Conservation (phyloP, 768 basidiomycete genomes). For the Trametes sanguinea region DNA sequence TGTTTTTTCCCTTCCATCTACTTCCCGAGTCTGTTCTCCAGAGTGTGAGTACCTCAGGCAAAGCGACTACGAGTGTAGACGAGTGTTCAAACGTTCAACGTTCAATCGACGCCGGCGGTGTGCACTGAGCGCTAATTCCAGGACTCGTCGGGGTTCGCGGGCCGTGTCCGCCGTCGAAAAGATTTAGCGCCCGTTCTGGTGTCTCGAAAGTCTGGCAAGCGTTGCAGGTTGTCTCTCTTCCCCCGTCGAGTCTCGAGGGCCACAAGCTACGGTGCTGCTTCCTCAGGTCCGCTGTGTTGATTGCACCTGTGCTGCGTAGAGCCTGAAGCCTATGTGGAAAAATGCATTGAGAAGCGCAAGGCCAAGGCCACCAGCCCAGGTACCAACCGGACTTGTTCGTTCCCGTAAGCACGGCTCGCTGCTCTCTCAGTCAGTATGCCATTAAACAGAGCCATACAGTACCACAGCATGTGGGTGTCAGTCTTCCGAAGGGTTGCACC, state of each 20-base stretch:
- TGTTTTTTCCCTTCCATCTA: too few relatives aligned
- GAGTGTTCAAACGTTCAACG: too few relatives aligned
- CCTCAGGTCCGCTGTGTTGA: conserved; percentile 5
- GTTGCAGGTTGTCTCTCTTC: neutral
- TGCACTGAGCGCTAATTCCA: too few relatives aligned
- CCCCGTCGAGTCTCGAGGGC: neutral
- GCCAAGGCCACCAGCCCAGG: neutral
- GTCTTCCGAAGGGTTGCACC: conserved; percentile 20
- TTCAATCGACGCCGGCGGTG: too few relatives aligned
- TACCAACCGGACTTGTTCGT: neutral
- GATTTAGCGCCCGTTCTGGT: neutral
- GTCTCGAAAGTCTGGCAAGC: neutral
- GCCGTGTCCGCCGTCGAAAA: too few relatives aligned
- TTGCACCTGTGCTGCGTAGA: neutral
- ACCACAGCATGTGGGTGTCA: neutral
- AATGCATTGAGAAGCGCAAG: conserved; percentile 12
- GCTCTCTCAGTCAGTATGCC: neutral
- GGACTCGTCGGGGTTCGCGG: too few relatives aligned
- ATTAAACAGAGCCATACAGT: neutral
- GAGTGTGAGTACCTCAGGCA: too few relatives aligned
- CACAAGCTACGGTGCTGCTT: neutral
- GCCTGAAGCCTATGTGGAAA: conserved; percentile 2
- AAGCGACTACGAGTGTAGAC: too few relatives aligned
- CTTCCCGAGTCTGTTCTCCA: too few relatives aligned
- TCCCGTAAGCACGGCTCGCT: neutral